phyloP scores from a whole-genome alignment of 345 rosid species.

The Triadica sebifera region DNA sequence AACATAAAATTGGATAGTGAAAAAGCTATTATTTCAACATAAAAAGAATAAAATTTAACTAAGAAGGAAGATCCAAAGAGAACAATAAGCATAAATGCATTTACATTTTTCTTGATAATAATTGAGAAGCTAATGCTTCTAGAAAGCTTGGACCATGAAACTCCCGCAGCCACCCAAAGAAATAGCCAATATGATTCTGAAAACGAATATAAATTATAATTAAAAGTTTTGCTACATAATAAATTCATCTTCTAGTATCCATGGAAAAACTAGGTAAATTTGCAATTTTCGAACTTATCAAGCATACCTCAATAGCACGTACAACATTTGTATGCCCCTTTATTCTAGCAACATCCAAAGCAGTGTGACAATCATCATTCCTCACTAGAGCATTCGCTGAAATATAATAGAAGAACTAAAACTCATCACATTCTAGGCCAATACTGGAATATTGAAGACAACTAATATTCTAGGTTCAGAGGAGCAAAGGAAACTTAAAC shows the following conservation, averaged over 20 bases:
- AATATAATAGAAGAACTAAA: slow-evolving; percentile 14
- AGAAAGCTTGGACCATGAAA: slow-evolving; percentile 32
- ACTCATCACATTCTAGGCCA: background rate
- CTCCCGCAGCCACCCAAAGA: slow-evolving; percentile 30
- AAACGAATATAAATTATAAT: background rate
- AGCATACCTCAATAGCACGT: slow-evolving; percentile 74
- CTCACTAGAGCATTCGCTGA: slow-evolving; percentile 76
- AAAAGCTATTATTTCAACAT: background rate
- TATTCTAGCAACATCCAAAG: slow-evolving; percentile 80
- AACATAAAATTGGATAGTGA: background rate
- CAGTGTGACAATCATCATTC: slow-evolving; percentile 86
- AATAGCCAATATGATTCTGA: slow-evolving; percentile 25
- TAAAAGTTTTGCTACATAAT: slow-evolving; percentile 3
- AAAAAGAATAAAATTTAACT: background rate
- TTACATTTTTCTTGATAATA: slow-evolving; percentile 21
- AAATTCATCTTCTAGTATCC: background rate
- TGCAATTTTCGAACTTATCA: slow-evolving; percentile 1
- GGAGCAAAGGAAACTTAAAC: slow-evolving; percentile 10
- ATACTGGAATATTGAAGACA: background rate
- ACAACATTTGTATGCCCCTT: slow-evolving; percentile 69
- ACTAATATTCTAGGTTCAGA: background rate
- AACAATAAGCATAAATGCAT: background rate
- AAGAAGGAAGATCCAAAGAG: background rate
- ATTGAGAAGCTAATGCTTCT: slow-evolving; percentile 19
- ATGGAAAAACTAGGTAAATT: background rate